Evolutionary conservation across 495 filamentous ascomycete species (phyloP), one percentile per base, ranked within the genome.

Genomic region (Penicillium lividum): DNA sequence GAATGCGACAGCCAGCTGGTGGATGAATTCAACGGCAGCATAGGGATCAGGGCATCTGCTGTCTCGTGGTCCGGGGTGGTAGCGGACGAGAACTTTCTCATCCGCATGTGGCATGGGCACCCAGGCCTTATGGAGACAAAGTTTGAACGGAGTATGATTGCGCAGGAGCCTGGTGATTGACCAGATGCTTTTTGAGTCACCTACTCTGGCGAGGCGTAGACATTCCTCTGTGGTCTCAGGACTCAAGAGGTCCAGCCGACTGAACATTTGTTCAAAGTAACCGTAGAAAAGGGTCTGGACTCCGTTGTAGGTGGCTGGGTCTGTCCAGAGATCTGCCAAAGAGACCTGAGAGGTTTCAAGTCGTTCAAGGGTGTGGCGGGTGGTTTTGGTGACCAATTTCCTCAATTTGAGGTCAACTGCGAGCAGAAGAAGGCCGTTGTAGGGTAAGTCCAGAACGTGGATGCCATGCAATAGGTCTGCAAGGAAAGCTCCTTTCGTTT

Each of bases 111-210:
- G 68, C 1, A 69, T 51, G 3, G 65, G 65, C 8, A 57, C 53
- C 68, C 70, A 75, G 1, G 74, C 67, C 49, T 65, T 73, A 29
- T 74, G 57, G 4, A 80, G 54, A 22, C 69, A 70, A 3, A 78
- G 48, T 38, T 78, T 77, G 34, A 79, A 61, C 0, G 77, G 72
- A 0, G 69, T 76, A 38, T 80, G 76, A 10, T 64, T 68, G 25
- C 67, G 63, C 22, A 80, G 64, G 5, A 80, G 56, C 48, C 71
- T 67, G 29, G 77, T 56, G 22, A 78, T 30, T 15, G 69, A 68
- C 67, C 69, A 73, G 27, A 73, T 62, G 27, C 54, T 62, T 13
- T 56, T 38, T n/a, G 71, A 67, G 53, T 74, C 61, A 6, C 75
- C 77, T 13, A 60, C 67, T 59, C 72, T 61, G 6, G 69, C 72